Percentiles rank a stretch among this genome's conserved stretches.
These are phyloP conservation scores for Phlyctochytrium arcticum DNA, from an alignment of 192 early-diverging fungal genomes.

Conservation along the genomic window DNA sequence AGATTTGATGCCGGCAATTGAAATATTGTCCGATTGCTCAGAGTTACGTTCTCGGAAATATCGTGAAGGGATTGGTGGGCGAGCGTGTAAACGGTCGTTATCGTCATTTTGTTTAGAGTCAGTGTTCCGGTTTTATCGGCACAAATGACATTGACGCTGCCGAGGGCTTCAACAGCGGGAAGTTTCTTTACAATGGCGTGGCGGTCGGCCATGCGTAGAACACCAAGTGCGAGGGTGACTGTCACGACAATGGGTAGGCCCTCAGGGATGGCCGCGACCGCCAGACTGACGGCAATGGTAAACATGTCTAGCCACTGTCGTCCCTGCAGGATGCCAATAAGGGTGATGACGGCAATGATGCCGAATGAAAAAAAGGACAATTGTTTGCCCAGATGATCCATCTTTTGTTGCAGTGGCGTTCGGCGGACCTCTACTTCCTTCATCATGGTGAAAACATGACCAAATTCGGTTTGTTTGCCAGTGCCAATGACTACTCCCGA, in stretches of 20 bases:
- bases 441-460: constrained; percentile 90
- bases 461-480: constrained; percentile 88
- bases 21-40: not conserved
- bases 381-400: constrained; percentile 91
- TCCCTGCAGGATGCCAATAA: constrained; percentile 86
- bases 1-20: not conserved
- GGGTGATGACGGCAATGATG: constrained; percentile 77
- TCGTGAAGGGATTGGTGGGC: constrained; percentile 39
- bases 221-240: constrained; percentile 90
- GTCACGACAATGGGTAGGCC: constrained; percentile 96
- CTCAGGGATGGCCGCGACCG: constrained; percentile 97
- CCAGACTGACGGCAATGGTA: constrained; percentile 88
- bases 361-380: constrained; percentile 80
- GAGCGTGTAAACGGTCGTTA: constrained; percentile 73
- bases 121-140: constrained; percentile 90
- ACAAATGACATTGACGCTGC: constrained; percentile 93
- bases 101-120: constrained; percentile 94
- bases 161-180: constrained; percentile 89
- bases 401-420: constrained; percentile 90
- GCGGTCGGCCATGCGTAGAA: constrained; percentile 86
- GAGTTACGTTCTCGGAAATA: constrained; percentile 28
- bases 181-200: constrained; percentile 94
- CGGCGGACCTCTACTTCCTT: constrained; percentile 86
- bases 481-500: constrained; percentile 87
- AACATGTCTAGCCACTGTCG: constrained; percentile 93